phyloP scores from a whole-genome alignment of 225 moss, liverwort and hornwort genomes.

The Straminergon stramineum region DNA sequence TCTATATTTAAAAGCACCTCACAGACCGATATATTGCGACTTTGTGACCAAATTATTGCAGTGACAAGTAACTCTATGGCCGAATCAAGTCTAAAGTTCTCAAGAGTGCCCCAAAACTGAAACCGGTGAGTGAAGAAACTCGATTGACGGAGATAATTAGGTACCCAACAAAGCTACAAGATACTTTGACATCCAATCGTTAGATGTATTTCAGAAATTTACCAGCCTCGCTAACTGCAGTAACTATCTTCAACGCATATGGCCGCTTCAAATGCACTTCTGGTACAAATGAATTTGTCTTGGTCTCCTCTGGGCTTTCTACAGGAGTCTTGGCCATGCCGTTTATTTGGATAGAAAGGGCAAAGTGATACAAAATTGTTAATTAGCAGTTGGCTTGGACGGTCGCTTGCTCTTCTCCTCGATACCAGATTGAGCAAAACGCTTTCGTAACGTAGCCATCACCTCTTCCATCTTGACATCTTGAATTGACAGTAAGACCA shows the following conservation, averaged over 20 bases:
- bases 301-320: neutral
- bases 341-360: neutral
- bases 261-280: neutral
- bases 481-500: slow-evolving; percentile 81
- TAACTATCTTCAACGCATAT: neutral
- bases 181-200: neutral
- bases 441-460: slow-evolving; percentile 50
- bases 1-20: neutral
- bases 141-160: neutral
- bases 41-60: neutral
- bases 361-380: slow-evolving; percentile 1
- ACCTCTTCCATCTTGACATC: slow-evolving; percentile 92
- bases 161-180: neutral
- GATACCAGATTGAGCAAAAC: slow-evolving; percentile 83
- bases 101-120: neutral
- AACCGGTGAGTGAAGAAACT: neutral
- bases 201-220: neutral
- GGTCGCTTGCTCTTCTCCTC: slow-evolving; percentile 74
- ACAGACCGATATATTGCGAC: neutral
- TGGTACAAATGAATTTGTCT: neutral
- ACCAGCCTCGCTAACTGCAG: neutral
- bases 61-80: neutral
- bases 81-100: neutral
- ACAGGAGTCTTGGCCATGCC: neutral
- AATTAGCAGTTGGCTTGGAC: slow-evolving; percentile 9